Evolutionary conservation across 371 early-diverging fungal species (phyloP).

Genomic region (Mucor irregularis): DNA sequence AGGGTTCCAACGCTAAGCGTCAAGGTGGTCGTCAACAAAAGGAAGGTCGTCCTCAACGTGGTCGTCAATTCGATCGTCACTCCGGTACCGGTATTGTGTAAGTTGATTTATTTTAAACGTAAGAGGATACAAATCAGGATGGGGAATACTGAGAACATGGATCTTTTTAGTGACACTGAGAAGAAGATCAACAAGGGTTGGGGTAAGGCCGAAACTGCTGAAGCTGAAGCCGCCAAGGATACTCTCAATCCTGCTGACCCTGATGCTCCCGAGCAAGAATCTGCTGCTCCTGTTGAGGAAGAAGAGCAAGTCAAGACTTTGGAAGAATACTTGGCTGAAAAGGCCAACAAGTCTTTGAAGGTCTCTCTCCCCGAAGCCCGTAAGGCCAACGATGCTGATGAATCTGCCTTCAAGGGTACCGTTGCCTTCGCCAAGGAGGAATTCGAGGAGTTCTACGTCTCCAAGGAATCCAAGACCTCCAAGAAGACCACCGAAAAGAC

Average conservation of each 20-base stretch:
- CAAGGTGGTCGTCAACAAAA: conserved; percentile 45
- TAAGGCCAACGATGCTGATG: conserved; percentile 80
- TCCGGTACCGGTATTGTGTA: conserved; percentile 71
- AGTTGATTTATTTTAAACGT: conserved; percentile 21
- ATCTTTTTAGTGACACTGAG: conserved; percentile 58
- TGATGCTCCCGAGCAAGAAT: conserved; percentile 46
- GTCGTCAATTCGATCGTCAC: conserved; percentile 82
- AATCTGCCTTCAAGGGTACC: conserved; percentile 76
- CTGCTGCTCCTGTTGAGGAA: conserved; percentile 50
- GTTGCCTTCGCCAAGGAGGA: conserved; percentile 71
- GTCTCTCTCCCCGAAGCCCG: conserved; percentile 63
- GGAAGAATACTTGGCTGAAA: conserved; percentile 77
- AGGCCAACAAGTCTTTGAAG: conserved; percentile 68
- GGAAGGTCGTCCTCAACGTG: conserved; percentile 51
- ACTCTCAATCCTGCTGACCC: conserved; percentile 35
- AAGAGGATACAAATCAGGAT: neutral
- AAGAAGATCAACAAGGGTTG: conserved; percentile 86
- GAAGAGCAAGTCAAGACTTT: conserved; percentile 77
- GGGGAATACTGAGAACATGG: neutral
- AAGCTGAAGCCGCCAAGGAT: conserved; percentile 48
- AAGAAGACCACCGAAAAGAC: conserved; percentile 44
- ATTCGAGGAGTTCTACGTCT: conserved; percentile 59
- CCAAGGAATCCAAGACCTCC: conserved; percentile 56
- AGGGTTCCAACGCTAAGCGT: conserved; percentile 14
- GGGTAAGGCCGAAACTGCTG: conserved; percentile 64